Evolutionary conservation across 495 filamentous ascomycete species (phyloP), one percentile per base, ranked within the genome.

Genomic region (Barbatosphaeria neglecta): DNA sequence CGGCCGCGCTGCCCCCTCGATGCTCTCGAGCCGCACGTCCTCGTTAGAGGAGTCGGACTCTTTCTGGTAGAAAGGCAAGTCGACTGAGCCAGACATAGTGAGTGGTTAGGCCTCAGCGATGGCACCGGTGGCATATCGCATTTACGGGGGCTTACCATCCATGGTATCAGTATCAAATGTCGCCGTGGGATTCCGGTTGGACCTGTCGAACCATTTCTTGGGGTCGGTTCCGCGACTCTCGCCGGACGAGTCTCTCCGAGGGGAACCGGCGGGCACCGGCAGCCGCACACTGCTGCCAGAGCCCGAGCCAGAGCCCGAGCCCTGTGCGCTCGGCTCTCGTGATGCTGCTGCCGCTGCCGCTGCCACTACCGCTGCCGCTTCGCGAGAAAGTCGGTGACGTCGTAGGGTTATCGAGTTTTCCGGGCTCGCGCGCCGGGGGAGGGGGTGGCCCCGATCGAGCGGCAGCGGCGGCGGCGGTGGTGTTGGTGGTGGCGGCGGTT

Each of bases 1-100:
- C 53, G 50, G 6, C 24, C 16, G 19, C 7, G 18, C 19, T 39
- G 46, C 8, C 37, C 40, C 23, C 22, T 38, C 25, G 20, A 41
- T 19, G 41, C 40, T 23, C 22, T 38, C 25, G 20, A 41, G 39
- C 15, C 42, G 48, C 37, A 42, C 37, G 43, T 51, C 61, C 45
- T 65, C 67, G 41, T 63, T 69, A 6, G 72, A 75, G 2, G 63
- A 67, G 28, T 67, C 60, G 16, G 65, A 68, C 25, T 65, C 61
- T 39, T 68, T 69, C 16, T 67, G 66, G 33, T 67, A 78, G 33
- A 74, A 80, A 3, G 76, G 78, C 2, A 74, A 73, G 42, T 80
- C 76, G 37, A 77, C 66, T 68, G 22, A 6, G 22, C 2, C 9
- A 6, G 7, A 24, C 16, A 41, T 35, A 45, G 19, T 42, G 15